Conservation (phyloP, 192 early-diverging fungal genomes). For the Backusella tarrabulga region DNA sequence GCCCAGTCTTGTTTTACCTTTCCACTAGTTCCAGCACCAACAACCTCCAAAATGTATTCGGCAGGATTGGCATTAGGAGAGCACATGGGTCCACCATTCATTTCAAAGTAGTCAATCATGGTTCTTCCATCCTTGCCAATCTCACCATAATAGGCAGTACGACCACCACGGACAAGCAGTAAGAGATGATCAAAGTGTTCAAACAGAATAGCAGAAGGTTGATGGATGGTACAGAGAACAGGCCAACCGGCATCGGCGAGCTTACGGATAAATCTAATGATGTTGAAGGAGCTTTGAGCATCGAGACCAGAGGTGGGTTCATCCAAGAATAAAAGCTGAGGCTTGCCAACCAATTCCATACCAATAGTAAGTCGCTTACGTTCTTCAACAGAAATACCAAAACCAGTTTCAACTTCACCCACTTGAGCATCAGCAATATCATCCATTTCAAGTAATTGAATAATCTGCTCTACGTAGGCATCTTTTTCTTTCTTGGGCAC, state of each 20-base stretch:
- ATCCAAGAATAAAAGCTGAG: conserved; percentile 81
- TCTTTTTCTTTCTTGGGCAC: conserved; percentile 65
- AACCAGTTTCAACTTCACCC: conserved; percentile 62
- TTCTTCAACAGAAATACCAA: conserved; percentile 87
- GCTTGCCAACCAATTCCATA: conserved; percentile 78
- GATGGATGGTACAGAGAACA: conserved; percentile 84
- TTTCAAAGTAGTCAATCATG: conserved; percentile 74
- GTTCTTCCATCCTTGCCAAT: conserved; percentile 63
- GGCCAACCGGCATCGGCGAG: conserved; percentile 64
- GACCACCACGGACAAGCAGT: conserved; percentile 75
- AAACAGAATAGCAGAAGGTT: conserved; percentile 80
- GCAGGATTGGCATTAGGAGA: conserved; percentile 72
- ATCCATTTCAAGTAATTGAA: conserved; percentile 71
- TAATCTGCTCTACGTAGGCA: conserved; percentile 73
- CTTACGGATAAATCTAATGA: conserved; percentile 69
- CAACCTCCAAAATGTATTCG: conserved; percentile 83
- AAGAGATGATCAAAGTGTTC: conserved; percentile 82
- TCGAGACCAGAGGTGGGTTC: conserved; percentile 89
- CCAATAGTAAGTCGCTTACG: conserved; percentile 86
- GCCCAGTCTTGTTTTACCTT: conserved; percentile 62
- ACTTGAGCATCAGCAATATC: conserved; percentile 70
- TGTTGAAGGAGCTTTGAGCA: conserved; percentile 75
- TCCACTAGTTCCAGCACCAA: conserved; percentile 56
- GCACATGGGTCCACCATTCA: conserved; percentile 65
- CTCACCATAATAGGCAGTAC: conserved; percentile 80